A percentile compares a stretch with the other conserved stretches of the same genome.
These are phyloP conservation scores for Cubamyces sp. DNA, from an alignment of 768 basidiomycete genomes.

Conservation along the genomic window DNA sequence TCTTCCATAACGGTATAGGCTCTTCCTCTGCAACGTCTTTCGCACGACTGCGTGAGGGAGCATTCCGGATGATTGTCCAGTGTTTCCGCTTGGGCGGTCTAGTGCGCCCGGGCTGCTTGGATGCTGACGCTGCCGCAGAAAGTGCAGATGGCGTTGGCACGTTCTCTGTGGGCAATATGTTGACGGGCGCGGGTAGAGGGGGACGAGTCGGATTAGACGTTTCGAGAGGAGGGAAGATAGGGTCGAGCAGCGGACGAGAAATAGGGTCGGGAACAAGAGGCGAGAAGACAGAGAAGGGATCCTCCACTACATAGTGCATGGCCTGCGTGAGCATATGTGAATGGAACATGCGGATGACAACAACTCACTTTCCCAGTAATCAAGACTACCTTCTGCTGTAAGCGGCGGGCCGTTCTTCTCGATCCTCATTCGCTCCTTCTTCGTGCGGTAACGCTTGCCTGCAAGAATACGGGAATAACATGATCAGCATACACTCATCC, in stretches of 20 bases:
- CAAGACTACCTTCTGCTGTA: conserved; percentile 75
- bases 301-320: conserved; percentile 66
- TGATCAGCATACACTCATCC: too few species aligned
- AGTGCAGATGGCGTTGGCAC: conserved; percentile 21
- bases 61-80: conserved; percentile 63
- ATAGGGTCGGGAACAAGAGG: conserved; percentile 61
- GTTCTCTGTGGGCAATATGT: conserved; percentile 25
- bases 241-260: conserved; percentile 57
- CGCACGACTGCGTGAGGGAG: conserved; percentile 48
- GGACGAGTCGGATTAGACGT: conserved; percentile 32
- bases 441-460: conserved; percentile 81
- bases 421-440: conserved; percentile 78
- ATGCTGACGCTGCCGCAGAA: conserved; percentile 15
- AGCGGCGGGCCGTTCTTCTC: conserved; percentile 78
- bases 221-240: conserved; percentile 53
- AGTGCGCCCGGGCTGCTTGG: conserved; percentile 16
- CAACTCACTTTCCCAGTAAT: conserved; percentile 68
- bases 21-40: conserved; percentile 58
- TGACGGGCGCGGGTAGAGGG: conserved; percentile 35
- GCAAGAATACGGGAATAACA: too few species aligned
- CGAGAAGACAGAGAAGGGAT: conserved; percentile 72
- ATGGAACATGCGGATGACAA: background rate
- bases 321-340: background rate
- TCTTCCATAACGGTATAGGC: conserved; percentile 47
- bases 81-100: conserved; percentile 49